Evolutionary conservation across 257 asterid species (phyloP).

Genomic region (Solanum corneliomulleri): DNA sequence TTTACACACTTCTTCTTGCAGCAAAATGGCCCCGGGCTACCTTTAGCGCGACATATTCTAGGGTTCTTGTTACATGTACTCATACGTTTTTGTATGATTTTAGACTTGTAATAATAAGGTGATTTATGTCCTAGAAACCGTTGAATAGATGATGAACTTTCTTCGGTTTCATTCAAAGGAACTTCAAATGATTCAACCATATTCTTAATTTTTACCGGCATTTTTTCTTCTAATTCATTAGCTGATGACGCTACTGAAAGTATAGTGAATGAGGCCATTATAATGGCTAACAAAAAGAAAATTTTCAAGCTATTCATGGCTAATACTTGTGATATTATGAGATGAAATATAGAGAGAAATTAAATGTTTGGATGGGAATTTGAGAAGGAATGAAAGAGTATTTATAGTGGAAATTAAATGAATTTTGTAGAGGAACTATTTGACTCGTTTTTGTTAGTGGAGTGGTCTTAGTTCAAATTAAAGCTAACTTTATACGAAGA

Average conservation of each 20-base stretch:
- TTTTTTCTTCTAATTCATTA: neutral
- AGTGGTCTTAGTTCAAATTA: constrained; percentile 12
- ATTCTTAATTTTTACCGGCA: neutral
- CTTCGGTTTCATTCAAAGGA: neutral
- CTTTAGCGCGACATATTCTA: constrained; percentile 25
- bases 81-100: neutral
- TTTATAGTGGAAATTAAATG: neutral
- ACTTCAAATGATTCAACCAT: neutral
- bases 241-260: constrained; percentile 7
- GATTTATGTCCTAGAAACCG: constrained; percentile 19
- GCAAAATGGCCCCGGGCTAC: constrained; percentile 55
- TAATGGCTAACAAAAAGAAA: constrained; percentile 15
- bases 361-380: neutral
- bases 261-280: constrained; percentile 2
- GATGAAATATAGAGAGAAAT: neutral
- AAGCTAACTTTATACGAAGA: neutral
- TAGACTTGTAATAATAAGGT: neutral
- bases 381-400: neutral
- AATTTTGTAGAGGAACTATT: neutral
- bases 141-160: constrained; percentile 9
- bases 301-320: constrained; percentile 20
- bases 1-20: constrained; percentile 57
- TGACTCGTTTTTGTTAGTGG: constrained; percentile 3
- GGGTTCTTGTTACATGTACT: constrained; percentile 43
- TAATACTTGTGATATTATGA: neutral